Percentiles rank a stretch among this genome's conserved stretches.
Evolutionary conservation across 2,329 filamentous ascomycete species (phyloP).

Genomic region (Curvularia lunata): DNA sequence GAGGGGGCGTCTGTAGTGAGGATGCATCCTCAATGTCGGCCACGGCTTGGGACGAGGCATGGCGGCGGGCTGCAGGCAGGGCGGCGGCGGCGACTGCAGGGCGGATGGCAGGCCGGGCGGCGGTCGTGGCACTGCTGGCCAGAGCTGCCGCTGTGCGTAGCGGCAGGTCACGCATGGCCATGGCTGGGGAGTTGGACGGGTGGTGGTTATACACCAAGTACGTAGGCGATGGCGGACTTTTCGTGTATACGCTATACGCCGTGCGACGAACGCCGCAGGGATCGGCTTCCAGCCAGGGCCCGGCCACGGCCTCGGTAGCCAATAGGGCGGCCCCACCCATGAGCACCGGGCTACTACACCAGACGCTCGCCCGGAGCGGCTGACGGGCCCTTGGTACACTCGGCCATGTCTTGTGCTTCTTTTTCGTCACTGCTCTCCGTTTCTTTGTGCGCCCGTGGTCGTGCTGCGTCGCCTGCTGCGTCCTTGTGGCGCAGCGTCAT

Average conservation of each 20-base stretch:
- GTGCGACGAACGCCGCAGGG: conserved; percentile 21
- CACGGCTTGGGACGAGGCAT: conserved; percentile 55
- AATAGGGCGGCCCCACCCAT: conserved; percentile 18
- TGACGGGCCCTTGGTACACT: conserved; percentile 2
- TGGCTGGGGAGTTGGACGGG: conserved; percentile 27
- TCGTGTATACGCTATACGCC: conserved; percentile 17
- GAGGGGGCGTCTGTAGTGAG: conserved; percentile 51
- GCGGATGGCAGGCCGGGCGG: conserved; percentile 32
- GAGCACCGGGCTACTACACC: conserved; percentile 16
- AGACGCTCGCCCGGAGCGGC: conserved; percentile 11
- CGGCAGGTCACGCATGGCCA: conserved; percentile 49
- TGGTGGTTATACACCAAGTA: conserved; percentile 9
- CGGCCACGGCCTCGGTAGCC: conserved; percentile 5
- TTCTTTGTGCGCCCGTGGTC: conserved; percentile 5
- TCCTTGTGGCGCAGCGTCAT: conserved; percentile 1
- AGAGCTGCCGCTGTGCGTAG: conserved; percentile 37
- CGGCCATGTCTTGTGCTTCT: not conserved
- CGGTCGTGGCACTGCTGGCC: conserved; percentile 31
- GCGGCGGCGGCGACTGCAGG: conserved; percentile 19
- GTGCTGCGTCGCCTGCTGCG: conserved; percentile 6
- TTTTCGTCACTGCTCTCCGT: not conserved
- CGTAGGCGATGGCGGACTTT: conserved; percentile 19
- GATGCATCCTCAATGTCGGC: conserved; percentile 57
- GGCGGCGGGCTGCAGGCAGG: conserved; percentile 49
- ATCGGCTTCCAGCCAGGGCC: conserved; percentile 13